These are phyloP conservation scores for Plasmodium gallinaceum DNA, from an alignment of 169 alveolate species.

Conservation along the genomic window DNA sequence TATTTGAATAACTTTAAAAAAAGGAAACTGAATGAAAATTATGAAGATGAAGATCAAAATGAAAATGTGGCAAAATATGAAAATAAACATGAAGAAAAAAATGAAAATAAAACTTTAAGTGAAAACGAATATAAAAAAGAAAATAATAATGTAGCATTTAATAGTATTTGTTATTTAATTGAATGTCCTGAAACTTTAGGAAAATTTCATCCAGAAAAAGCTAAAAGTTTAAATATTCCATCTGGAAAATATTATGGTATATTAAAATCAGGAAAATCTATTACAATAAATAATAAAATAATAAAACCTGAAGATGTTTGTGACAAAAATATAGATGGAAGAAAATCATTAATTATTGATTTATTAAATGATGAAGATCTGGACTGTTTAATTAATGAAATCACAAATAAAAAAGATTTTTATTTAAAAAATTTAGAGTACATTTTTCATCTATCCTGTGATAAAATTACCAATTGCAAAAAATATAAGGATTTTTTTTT, in stretches of 20 bases:
- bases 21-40: not conserved
- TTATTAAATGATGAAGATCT: constrained; percentile 26
- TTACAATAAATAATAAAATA: constrained; percentile 84
- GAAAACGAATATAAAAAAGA: constrained; percentile 2
- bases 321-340: constrained; percentile 87
- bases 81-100: not conserved
- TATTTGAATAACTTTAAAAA: constrained; percentile 3
- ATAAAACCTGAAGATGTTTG: constrained; percentile 90
- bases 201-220: constrained; percentile 85
- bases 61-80: not conserved
- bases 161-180: constrained; percentile 70
- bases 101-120: constrained; percentile 9
- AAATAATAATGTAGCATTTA: constrained; percentile 1
- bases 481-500: constrained; percentile 52
- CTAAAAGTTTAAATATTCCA: constrained; percentile 85
- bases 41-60: not conserved
- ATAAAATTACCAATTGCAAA: constrained; percentile 31
- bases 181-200: constrained; percentile 84
- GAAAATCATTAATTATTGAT: constrained; percentile 70
- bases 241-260: constrained; percentile 91
- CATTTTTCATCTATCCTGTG: constrained; percentile 66
- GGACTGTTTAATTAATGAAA: constrained; percentile 17
- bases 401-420: constrained; percentile 12
- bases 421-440: constrained; percentile 72
- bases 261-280: constrained; percentile 89